Evolutionary conservation across 352 stramenopile species (phyloP).

Genomic region (Phytophthora boehmeriae): DNA sequence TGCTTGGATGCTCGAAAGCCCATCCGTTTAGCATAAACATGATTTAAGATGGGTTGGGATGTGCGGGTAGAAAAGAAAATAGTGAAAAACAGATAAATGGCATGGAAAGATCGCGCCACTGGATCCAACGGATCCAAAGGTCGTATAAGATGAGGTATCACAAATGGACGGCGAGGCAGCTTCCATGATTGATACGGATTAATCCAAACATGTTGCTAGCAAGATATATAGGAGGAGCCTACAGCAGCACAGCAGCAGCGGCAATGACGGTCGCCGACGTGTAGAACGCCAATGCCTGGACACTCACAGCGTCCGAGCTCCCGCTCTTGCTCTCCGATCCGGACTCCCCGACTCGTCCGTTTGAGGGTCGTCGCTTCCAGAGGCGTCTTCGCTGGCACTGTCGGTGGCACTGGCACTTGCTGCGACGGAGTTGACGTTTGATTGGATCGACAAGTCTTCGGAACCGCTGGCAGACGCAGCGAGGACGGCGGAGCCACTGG

Average conservation of each 20-base stretch:
- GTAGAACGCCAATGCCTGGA: slow-evolving; percentile 21
- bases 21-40: neutral
- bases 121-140: neutral
- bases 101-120: neutral
- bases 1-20: neutral
- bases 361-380: too few species aligned
- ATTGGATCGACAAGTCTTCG: too few species aligned
- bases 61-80: neutral
- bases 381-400: too few species aligned
- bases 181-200: too few species aligned
- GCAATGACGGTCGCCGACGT: slow-evolving; percentile 17
- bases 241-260: slow-evolving; percentile 24
- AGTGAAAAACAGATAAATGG: neutral
- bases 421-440: too few species aligned
- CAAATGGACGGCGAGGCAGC: too few species aligned
- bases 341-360: too few species aligned
- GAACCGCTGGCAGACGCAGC: too few species aligned
- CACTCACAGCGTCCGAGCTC: slow-evolving; percentile 13
- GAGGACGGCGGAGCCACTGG: too few species aligned
- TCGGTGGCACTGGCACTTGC: too few species aligned
- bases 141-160: neutral
- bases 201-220: too few species aligned
- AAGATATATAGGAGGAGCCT: neutral
- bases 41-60: neutral
- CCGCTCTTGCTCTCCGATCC: too few species aligned